Conservation (phyloP, 768 basidiomycete genomes). For the Hygrocybe punicea region DNA sequence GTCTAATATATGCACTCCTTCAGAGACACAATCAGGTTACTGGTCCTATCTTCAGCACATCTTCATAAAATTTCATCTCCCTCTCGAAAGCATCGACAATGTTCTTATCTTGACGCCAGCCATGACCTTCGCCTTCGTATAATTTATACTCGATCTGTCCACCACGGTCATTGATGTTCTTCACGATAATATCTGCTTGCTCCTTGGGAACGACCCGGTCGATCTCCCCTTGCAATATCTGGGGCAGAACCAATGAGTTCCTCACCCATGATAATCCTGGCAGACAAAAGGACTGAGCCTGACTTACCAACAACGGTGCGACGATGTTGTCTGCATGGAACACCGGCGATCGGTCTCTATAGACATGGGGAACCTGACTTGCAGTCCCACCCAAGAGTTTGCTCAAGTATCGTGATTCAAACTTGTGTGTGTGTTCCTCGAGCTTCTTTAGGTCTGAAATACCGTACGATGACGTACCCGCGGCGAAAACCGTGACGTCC, state of each 20-base stretch:
- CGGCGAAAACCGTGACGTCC: slow-evolving; percentile 52
- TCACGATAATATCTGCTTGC: slow-evolving; percentile 59
- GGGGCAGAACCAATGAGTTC: neutral
- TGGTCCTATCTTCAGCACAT: slow-evolving; percentile 31
- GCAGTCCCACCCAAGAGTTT: slow-evolving; percentile 62
- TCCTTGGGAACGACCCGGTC: slow-evolving; percentile 66
- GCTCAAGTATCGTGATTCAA: slow-evolving; percentile 56
- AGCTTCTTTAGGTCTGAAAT: slow-evolving; percentile 60
- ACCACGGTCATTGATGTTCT: slow-evolving; percentile 46
- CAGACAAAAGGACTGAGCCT: slow-evolving; percentile 5
- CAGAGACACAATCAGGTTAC: no score
- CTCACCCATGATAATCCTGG: neutral
- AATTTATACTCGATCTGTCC: slow-evolving; percentile 57
- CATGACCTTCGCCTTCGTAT: slow-evolving; percentile 66
- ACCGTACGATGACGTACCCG: slow-evolving; percentile 64
- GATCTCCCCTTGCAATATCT: slow-evolving; percentile 68
- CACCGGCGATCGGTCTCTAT: slow-evolving; percentile 59
- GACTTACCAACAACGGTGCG: slow-evolving; percentile 61
- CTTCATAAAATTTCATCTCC: slow-evolving; percentile 54
- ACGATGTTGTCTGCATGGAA: slow-evolving; percentile 59
- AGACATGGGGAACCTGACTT: slow-evolving; percentile 60
- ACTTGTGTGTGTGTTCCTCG: slow-evolving; percentile 67
- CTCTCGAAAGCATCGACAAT: slow-evolving; percentile 51
- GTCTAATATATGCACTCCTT: no score
- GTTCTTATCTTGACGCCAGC: slow-evolving; percentile 55